Conservation (phyloP, 116 monocot species). For the Trichopus zeylanicus region DNA sequence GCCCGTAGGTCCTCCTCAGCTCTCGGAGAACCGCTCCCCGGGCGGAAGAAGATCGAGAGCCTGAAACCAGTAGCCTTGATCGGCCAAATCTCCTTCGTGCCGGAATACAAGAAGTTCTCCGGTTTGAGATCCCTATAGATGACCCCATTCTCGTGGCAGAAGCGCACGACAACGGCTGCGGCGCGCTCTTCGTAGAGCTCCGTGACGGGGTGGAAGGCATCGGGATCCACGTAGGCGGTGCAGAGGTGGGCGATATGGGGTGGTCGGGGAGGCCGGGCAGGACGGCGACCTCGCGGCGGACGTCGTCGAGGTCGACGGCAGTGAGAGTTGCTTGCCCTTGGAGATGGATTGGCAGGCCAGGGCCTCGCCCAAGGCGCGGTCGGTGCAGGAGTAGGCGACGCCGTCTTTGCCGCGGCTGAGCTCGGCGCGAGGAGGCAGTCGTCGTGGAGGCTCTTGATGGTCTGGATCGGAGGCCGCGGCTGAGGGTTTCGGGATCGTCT, state of each 20-base stretch:
- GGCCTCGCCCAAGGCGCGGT: conserved; percentile 19
- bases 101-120: conserved; percentile 65
- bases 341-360: conserved; percentile 59
- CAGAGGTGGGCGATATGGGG: conserved; percentile 38
- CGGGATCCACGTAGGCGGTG: conserved; percentile 41
- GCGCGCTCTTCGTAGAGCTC: conserved; percentile 50
- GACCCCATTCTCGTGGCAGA: conserved; percentile 56
- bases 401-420: conserved; percentile 63
- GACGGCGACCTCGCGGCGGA: conserved; percentile 52
- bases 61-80: conserved; percentile 56
- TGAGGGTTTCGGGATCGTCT: too few species aligned
- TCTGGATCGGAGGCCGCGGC: too few species aligned
- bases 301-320: conserved; percentile 48
- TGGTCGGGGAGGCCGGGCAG: conserved; percentile 44
- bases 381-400: conserved; percentile 34
- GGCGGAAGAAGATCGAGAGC: conserved; percentile 51
- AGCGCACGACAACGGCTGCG: conserved; percentile 34
- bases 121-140: conserved; percentile 84
- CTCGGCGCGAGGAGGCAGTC: conserved; percentile 44
- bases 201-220: conserved; percentile 53
- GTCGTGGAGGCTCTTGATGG: conserved; percentile 31
- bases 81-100: conserved; percentile 32
- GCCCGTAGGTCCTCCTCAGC: conserved; percentile 65
- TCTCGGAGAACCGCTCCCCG: conserved; percentile 76
- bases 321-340: conserved; percentile 38